Percentiles rank a stretch among this genome's conserved stretches.
These are phyloP conservation scores for Aethionema arabicum DNA, from an alignment of 345 rosid genomes.

Conservation along the genomic window DNA sequence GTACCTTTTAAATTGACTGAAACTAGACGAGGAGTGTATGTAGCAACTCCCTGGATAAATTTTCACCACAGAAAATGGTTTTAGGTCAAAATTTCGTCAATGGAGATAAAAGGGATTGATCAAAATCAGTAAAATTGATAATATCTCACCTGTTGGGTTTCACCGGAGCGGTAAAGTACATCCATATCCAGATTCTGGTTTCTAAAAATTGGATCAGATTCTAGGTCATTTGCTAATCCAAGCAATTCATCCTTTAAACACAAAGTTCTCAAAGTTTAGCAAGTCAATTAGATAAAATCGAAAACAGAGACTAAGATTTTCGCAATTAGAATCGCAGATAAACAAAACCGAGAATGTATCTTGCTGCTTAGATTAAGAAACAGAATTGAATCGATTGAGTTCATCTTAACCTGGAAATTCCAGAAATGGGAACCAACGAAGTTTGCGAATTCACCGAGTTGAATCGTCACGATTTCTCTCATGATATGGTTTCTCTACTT, in stretches of 20 bases:
- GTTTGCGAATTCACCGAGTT: slow-evolving; percentile 84
- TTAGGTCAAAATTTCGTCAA: background rate
- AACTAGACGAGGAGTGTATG: slow-evolving; percentile 80
- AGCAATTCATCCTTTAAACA: slow-evolving; percentile 76
- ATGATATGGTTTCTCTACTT: slow-evolving; percentile 28
- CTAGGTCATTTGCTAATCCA: slow-evolving; percentile 73
- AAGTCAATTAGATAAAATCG: background rate
- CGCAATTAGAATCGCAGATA: background rate
- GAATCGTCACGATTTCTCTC: slow-evolving; percentile 86
- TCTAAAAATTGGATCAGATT: slow-evolving; percentile 62
- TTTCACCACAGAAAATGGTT: background rate
- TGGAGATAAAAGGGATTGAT: background rate
- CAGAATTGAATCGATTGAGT: background rate
- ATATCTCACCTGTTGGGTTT: slow-evolving; percentile 60
- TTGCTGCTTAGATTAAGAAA: background rate
- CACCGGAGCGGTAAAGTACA: slow-evolving; percentile 79
- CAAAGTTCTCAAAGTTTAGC: slow-evolving; percentile 10
- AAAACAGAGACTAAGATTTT: slow-evolving; percentile 8
- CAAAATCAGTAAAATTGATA: slow-evolving; percentile 15
- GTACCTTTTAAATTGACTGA: slow-evolving; percentile 82
- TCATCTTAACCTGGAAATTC: slow-evolving; percentile 78
- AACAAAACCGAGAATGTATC: slow-evolving; percentile 16
- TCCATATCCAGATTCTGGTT: slow-evolving; percentile 63
- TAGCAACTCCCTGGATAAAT: slow-evolving; percentile 57
- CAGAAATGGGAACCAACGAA: slow-evolving; percentile 97